These are phyloP conservation scores for Pascua guehoae DNA, from an alignment of 1,284 basidiomycete species.

Conservation along the genomic window DNA sequence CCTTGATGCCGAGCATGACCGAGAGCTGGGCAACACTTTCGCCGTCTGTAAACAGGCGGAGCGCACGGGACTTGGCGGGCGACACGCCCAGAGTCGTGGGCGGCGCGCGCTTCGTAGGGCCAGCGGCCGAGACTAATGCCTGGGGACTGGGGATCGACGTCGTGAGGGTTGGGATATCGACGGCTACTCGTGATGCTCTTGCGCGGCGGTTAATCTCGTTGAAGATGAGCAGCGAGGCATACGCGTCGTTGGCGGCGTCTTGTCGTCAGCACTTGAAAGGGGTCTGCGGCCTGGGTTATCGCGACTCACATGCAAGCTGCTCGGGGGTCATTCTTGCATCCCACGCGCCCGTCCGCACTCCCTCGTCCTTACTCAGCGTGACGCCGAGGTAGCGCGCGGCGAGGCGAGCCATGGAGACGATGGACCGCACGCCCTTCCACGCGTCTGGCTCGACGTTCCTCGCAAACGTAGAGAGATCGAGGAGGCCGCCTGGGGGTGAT, in stretches of 20 bases:
- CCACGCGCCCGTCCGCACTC: conserved; percentile 45
- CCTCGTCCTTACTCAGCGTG: conserved; percentile 33
- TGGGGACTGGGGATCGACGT: not conserved
- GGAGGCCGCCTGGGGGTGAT: conserved; percentile 20
- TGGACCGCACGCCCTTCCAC: conserved; percentile 22
- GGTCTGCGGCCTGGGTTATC: not conserved
- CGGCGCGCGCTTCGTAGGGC: not conserved
- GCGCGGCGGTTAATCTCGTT: conserved; percentile 5
- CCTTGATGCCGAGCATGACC: not conserved
- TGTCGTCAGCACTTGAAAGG: not conserved
- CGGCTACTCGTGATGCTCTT: not conserved
- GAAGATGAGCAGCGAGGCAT: conserved; percentile 40
- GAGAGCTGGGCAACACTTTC: not conserved
- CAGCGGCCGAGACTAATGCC: not conserved
- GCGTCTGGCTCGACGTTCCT: conserved; percentile 35
- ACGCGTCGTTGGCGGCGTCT: conserved; percentile 52
- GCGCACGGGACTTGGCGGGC: not conserved
- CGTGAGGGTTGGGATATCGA: not conserved
- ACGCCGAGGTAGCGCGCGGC: conserved; percentile 35
- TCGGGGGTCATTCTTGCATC: conserved; percentile 21
- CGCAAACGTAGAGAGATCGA: conserved; percentile 46
- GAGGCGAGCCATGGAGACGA: conserved; percentile 45
- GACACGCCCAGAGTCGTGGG: not conserved
- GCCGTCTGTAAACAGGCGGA: not conserved
- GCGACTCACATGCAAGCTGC: conserved; percentile 45